Percentiles rank a stretch among this genome's conserved stretches.
These are phyloP conservation scores for Stygiomarasmius scandens DNA, from an alignment of 1,284 basidiomycete genomes.

Conservation along the genomic window DNA sequence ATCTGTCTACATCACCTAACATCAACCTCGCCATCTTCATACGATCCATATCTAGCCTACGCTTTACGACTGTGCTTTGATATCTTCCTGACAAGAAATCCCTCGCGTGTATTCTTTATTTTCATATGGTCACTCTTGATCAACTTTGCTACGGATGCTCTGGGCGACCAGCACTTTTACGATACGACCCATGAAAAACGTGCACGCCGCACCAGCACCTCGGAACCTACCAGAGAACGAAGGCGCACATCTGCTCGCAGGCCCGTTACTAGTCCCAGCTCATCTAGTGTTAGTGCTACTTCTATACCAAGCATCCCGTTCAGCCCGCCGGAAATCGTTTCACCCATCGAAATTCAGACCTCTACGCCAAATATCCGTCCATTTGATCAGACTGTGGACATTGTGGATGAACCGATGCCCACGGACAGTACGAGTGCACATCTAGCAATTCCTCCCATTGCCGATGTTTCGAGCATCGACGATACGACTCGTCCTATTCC, in stretches of 20 bases:
- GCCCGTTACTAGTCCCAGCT: too few relatives aligned
- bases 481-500: background rate
- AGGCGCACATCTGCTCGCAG: background rate
- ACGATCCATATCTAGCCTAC: slow-evolving; percentile 44
- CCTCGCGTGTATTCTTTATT: slow-evolving; percentile 32
- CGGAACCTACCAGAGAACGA: background rate
- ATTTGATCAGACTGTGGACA: too few relatives aligned
- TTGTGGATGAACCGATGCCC: too few relatives aligned
- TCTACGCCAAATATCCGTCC: too few relatives aligned
- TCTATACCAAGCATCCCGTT: too few relatives aligned
- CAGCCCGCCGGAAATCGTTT: too few relatives aligned
- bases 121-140: slow-evolving; percentile 39
- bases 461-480: too few relatives aligned
- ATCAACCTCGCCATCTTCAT: slow-evolving; percentile 22
- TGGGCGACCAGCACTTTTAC: slow-evolving; percentile 24
- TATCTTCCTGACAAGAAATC: slow-evolving; percentile 34
- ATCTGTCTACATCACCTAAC: slow-evolving; percentile 37
- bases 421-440: too few relatives aligned
- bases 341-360: too few relatives aligned
- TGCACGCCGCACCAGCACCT: slow-evolving; percentile 16
- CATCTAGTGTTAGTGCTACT: too few relatives aligned
- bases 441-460: too few relatives aligned
- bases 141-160: slow-evolving; percentile 32
- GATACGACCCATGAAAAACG: slow-evolving; percentile 28
- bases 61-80: slow-evolving; percentile 41